These are phyloP conservation scores for Aspergillus nidulans DNA, from an alignment of 495 filamentous ascomycete species.

Conservation along the genomic window DNA sequence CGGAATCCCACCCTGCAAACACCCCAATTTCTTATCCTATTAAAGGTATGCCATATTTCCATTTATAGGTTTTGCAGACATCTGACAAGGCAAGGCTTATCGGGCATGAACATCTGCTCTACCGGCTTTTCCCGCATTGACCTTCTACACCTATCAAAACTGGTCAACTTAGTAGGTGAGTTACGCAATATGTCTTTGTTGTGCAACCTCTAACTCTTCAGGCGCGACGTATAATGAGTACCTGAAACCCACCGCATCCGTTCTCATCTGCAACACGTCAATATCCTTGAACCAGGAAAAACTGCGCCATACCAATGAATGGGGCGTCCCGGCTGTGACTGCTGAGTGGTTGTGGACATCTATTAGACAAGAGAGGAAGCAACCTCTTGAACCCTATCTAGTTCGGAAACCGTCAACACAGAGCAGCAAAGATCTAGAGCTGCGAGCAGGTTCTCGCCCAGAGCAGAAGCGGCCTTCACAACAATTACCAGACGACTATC, in stretches of 20 bases:
- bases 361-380: slow-evolving; percentile 52
- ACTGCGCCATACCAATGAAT: slow-evolving; percentile 63
- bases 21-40: slow-evolving; percentile 71
- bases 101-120: slow-evolving; percentile 64
- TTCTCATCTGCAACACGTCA: slow-evolving; percentile 63
- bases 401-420: slow-evolving; percentile 29
- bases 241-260: slow-evolving; percentile 58
- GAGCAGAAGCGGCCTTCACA: slow-evolving; percentile 7
- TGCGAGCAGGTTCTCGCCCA: slow-evolving; percentile 19
- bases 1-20: slow-evolving; percentile 66
- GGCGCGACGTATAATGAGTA: slow-evolving; percentile 71
- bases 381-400: slow-evolving; percentile 47
- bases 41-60: slow-evolving; percentile 38
- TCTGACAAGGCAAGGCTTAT: slow-evolving; percentile 49
- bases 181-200: neutral
- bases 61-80: neutral
- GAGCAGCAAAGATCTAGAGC: slow-evolving; percentile 18
- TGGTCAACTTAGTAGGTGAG: slow-evolving; percentile 67
- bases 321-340: slow-evolving; percentile 72
- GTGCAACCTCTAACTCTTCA: slow-evolving; percentile 13
- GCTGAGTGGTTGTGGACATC: slow-evolving; percentile 81
- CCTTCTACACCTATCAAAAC: slow-evolving; percentile 73
- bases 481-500: neutral
- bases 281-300: slow-evolving; percentile 66
- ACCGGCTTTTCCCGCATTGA: slow-evolving; percentile 83